A percentile compares a stretch with the other conserved stretches of the same genome.
These are phyloP conservation scores for Hebeloma cylindrosporum DNA, from an alignment of 768 basidiomycete species.

Conservation along the genomic window DNA sequence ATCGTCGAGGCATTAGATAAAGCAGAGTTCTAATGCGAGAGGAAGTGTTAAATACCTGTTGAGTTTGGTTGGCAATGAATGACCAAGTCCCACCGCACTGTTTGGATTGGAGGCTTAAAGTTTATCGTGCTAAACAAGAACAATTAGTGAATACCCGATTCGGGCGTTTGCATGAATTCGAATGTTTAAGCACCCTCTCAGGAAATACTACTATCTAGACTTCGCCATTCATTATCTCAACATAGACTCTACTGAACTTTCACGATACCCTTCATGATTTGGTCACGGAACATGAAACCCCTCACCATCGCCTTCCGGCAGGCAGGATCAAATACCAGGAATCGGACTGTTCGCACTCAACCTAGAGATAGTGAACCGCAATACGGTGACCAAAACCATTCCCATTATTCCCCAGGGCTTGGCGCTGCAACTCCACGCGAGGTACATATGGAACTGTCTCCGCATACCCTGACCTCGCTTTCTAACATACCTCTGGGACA, in stretches of 20 bases:
- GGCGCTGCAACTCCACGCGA: conserved; percentile 60
- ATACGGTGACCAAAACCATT: conserved; percentile 14
- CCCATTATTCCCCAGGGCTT: conserved; percentile 40
- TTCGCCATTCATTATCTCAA: too few relatives aligned
- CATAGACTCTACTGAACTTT: too few relatives aligned
- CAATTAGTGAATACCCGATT: conserved; percentile 3
- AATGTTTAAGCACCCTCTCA: too few relatives aligned
- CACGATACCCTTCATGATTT: conserved; percentile 10
- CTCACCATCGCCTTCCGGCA: conserved; percentile 8
- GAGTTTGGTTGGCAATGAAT: background rate
- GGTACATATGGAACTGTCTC: too few relatives aligned
- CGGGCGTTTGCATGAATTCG: background rate
- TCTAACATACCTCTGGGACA: conserved; percentile 27
- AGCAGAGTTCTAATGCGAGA: background rate
- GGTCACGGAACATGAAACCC: conserved; percentile 11
- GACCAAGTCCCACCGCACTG: background rate
- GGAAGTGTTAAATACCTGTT: background rate
- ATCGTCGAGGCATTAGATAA: conserved; percentile 45
- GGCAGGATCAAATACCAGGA: conserved; percentile 29
- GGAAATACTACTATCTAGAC: too few relatives aligned
- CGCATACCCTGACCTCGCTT: background rate
- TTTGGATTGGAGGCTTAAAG: background rate
- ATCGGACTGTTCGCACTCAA: conserved; percentile 60
- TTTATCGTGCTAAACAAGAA: conserved; percentile 3
- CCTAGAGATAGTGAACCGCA: conserved; percentile 40